Percentiles rank a stretch among this genome's conserved stretches.
phyloP scores from a whole-genome alignment of 108 stramenopile species.

The Skeletonema potamos region DNA sequence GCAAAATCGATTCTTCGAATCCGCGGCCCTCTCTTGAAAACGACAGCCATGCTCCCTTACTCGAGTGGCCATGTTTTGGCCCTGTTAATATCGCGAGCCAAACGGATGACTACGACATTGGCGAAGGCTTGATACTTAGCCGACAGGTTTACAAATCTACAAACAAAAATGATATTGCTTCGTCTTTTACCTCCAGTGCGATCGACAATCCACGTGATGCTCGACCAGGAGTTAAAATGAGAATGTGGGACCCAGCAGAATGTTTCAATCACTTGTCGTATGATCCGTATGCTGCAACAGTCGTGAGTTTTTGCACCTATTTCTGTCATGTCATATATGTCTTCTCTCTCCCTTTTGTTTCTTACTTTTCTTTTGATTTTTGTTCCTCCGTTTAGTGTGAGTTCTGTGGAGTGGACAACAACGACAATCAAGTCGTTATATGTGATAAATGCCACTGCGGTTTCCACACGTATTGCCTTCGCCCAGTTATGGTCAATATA shows the following conservation, averaged over 20 bases:
- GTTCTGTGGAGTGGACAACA: constrained; percentile 37
- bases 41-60: constrained; percentile 6
- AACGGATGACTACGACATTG: constrained; percentile 9
- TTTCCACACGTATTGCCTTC: constrained; percentile 50
- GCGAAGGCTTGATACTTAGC: constrained; percentile 24
- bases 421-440: constrained; percentile 47
- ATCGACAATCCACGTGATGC: constrained; percentile 28
- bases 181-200: constrained; percentile 3
- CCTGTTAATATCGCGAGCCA: neutral
- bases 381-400: constrained; percentile 13
- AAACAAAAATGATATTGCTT: neutral
- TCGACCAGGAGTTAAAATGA: constrained; percentile 25
- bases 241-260: constrained; percentile 36
- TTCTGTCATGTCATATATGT: neutral
- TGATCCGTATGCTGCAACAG: constrained; percentile 33
- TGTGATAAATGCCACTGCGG: constrained; percentile 53
- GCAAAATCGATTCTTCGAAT: neutral
- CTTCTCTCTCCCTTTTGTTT: neutral
- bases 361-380: neutral
- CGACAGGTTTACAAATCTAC: constrained; percentile 8
- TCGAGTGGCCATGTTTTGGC: constrained; percentile 39
- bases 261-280: constrained; percentile 18
- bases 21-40: neutral
- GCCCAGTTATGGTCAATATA: constrained; percentile 53
- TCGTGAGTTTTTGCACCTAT: neutral